Evolutionary conservation across 805 yeast species (phyloP).

Genomic region (Yarrowia hollandica): DNA sequence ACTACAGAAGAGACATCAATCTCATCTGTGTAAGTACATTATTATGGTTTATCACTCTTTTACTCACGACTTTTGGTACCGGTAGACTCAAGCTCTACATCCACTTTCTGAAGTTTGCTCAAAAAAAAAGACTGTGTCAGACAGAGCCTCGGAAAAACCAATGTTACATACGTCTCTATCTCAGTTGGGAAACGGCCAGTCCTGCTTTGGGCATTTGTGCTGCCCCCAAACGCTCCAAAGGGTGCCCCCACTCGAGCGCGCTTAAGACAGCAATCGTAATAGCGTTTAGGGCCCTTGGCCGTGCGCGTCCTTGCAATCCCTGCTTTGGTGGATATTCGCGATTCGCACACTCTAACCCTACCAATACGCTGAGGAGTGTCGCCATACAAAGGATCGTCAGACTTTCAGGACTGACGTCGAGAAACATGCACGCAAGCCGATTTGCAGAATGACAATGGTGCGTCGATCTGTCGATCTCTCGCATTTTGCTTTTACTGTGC

Average conservation of each 20-base stretch:
- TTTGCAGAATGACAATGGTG: background rate
- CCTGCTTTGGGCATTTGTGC: background rate
- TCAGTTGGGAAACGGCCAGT: background rate
- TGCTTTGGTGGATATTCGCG: background rate
- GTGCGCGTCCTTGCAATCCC: background rate
- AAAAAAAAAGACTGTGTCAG: no score
- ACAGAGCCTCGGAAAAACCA: no score
- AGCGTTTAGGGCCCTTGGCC: background rate
- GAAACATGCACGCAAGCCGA: no score
- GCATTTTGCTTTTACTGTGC: background rate
- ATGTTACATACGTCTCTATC: background rate
- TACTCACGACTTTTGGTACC: background rate
- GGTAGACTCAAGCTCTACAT: background rate
- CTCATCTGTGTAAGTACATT: no score
- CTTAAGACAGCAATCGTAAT: background rate
- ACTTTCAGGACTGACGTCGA: no score
- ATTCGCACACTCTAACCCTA: no score
- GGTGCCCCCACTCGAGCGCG: background rate
- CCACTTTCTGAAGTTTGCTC: no score
- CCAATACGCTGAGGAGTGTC: no score
- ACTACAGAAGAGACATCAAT: background rate
- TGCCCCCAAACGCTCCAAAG: no score
- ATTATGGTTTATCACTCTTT: no score
- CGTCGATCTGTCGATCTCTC: conserved; percentile 2
- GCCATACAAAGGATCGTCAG: no score